These are phyloP conservation scores for Elaeis oleifera DNA, from an alignment of 202 grass and related monocot genomes.

Conservation along the genomic window DNA sequence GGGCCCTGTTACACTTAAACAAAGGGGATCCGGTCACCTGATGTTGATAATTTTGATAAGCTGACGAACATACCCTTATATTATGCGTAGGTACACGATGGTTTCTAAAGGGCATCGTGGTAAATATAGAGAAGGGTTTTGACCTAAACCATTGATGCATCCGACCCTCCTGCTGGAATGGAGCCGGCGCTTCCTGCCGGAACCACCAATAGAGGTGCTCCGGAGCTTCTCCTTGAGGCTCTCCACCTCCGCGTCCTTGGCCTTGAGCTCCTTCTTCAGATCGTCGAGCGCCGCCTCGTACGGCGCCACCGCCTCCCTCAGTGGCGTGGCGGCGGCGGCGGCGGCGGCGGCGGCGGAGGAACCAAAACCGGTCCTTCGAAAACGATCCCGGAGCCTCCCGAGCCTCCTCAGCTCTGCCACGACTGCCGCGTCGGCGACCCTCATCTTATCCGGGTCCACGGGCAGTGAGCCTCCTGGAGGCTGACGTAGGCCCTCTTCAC, in stretches of 20 bases:
- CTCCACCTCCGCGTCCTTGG: slow-evolving; percentile 75
- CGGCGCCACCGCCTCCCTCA: slow-evolving; percentile 71
- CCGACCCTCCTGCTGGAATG: slow-evolving; percentile 23
- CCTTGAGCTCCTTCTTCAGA: slow-evolving; percentile 64
- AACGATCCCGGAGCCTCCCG: slow-evolving; percentile 62
- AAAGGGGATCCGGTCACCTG: no score
- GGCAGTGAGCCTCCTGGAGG: slow-evolving; percentile 79
- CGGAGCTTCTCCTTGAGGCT: slow-evolving; percentile 64
- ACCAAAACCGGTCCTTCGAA: slow-evolving; percentile 37
- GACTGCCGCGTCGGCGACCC: slow-evolving; percentile 53
- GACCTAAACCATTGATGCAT: slow-evolving; percentile 15
- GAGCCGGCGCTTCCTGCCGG: slow-evolving; percentile 13
- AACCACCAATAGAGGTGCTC: not conserved
- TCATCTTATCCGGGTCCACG: slow-evolving; percentile 89
- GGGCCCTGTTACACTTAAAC: slow-evolving; percentile 18
- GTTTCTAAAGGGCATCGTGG: no score
- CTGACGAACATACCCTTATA: no score
- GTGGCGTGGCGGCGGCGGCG: slow-evolving; percentile 15
- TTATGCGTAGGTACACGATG: no score
- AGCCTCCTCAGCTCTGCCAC: slow-evolving; percentile 86
- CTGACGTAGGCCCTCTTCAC: slow-evolving; percentile 64
- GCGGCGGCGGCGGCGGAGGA: not conserved
- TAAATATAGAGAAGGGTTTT: not conserved
- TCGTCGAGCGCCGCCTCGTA: slow-evolving; percentile 92
- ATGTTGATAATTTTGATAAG: no score